Percentiles rank a stretch among this genome's conserved stretches.
phyloP scores from a whole-genome alignment of 2,329 filamentous ascomycete species.

The Aureobasidium sp. region DNA sequence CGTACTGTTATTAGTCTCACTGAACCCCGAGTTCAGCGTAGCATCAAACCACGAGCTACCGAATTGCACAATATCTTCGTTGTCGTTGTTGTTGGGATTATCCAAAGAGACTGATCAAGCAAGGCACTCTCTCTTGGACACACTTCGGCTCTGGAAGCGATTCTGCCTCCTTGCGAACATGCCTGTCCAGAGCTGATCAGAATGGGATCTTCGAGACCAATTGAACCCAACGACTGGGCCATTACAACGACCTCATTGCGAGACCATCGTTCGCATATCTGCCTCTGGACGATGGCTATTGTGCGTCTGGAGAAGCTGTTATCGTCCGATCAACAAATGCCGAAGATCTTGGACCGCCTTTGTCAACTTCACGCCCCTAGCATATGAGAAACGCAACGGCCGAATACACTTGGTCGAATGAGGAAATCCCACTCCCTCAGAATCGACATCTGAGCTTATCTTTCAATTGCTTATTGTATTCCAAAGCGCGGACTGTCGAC shows the following conservation, averaged over 20 bases:
- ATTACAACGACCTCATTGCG: conserved; percentile 48
- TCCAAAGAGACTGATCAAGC: no score
- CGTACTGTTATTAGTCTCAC: conserved; percentile 34
- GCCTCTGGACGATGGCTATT: background rate
- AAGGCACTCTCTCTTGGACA: no score
- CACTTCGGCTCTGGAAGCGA: no score
- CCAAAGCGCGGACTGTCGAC: background rate
- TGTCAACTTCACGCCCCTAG: background rate
- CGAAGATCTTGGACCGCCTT: background rate
- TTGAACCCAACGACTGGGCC: no score
- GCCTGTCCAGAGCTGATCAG: no score
- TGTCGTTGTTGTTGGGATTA: no score
- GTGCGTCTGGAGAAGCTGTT: background rate
- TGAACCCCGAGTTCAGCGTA: no score
- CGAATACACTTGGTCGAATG: background rate
- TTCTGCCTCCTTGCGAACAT: no score
- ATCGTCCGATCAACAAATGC: background rate
- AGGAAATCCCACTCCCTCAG: background rate
- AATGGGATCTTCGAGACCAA: no score
- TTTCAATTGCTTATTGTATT: background rate
- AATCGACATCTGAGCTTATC: background rate
- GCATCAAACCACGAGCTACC: no score
- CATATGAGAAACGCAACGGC: background rate
- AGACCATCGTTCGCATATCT: background rate
- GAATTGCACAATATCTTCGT: no score